A percentile compares a stretch with the other conserved stretches of the same genome.
Evolutionary conservation across 1,284 basidiomycete genomes (phyloP).

Genomic region (Trichosporon faecale): DNA sequence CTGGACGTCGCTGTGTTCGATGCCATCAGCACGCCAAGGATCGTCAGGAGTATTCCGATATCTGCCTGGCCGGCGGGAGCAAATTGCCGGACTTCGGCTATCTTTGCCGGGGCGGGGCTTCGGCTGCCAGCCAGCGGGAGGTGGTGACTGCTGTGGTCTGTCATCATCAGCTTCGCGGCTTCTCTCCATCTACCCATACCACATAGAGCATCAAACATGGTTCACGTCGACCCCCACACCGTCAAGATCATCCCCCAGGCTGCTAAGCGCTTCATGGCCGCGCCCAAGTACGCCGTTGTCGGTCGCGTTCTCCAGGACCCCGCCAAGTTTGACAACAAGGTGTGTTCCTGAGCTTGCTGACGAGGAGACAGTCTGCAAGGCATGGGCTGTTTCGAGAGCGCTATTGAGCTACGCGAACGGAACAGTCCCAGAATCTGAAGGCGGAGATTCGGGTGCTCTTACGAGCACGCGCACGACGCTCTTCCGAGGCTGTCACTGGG

Average conservation of each 20-base stretch:
- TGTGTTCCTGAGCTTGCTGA: slow-evolving; percentile 18
- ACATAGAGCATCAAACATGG: slow-evolving; percentile 18
- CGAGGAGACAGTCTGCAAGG: not conserved
- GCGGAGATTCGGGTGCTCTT: too few relatives aligned
- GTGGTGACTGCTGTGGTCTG: not conserved
- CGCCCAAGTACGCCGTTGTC: slow-evolving; percentile 43
- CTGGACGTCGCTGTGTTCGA: too few relatives aligned
- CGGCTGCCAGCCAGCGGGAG: not conserved
- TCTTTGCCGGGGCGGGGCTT: not conserved
- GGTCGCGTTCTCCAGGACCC: slow-evolving; percentile 42
- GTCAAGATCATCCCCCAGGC: slow-evolving; percentile 27
- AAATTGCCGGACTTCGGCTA: slow-evolving; percentile 6
- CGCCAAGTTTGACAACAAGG: slow-evolving; percentile 44
- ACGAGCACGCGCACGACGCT: too few relatives aligned
- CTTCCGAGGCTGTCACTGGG: not conserved
- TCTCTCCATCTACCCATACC: not conserved
- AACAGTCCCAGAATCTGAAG: too few relatives aligned
- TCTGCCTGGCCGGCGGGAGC: not conserved
- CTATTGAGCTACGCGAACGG: too few relatives aligned
- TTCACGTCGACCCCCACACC: slow-evolving; percentile 29
- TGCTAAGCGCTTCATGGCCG: slow-evolving; percentile 42
- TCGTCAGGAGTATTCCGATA: not conserved
- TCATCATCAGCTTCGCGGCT: not conserved
- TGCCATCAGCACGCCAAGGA: not conserved
- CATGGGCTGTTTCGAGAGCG: not conserved